A percentile compares a stretch with the other conserved stretches of the same genome.
Evolutionary conservation across 2,329 filamentous ascomycete genomes (phyloP).

Genomic region (Cryphonectria radicalis): DNA sequence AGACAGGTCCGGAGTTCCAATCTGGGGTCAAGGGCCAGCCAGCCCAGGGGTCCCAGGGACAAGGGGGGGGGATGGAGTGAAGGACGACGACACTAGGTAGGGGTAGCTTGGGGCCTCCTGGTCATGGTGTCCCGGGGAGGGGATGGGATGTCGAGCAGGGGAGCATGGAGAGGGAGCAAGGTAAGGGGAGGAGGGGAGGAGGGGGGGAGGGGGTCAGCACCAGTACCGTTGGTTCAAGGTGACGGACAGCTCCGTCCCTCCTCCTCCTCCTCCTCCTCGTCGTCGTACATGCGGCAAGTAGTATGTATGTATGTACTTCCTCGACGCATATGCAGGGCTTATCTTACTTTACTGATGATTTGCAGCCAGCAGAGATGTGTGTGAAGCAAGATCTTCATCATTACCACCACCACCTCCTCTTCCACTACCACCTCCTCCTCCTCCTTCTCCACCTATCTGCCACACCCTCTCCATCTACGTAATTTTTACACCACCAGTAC

Average conservation of each 20-base stretch:
- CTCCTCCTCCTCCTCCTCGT: too few species aligned
- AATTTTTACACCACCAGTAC: not conserved
- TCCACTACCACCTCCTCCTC: too few species aligned
- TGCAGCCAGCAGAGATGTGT: not conserved
- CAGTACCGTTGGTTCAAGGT: not conserved
- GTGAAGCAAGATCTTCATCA: not conserved
- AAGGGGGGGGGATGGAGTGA: not conserved
- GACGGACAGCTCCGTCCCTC: too few species aligned
- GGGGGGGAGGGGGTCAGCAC: too few species aligned
- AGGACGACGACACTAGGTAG: not conserved
- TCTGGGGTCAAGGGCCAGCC: not conserved
- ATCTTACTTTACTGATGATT: not conserved
- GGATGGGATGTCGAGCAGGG: not conserved
- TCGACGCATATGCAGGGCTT: not conserved
- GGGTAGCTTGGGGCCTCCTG: slow-evolving; percentile 1
- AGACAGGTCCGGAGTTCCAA: not conserved
- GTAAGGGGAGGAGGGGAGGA: not conserved
- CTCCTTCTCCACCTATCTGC: not conserved
- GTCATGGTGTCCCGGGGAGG: not conserved
- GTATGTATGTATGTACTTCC: too few species aligned
- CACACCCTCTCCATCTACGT: not conserved
- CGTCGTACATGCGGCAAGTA: too few species aligned
- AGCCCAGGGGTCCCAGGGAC: not conserved
- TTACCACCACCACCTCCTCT: too few species aligned
- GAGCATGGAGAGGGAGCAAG: not conserved